A percentile compares a stretch with the other conserved stretches of the same genome.
phyloP scores from a whole-genome alignment of 306 rosid species.

The Echinosophora koreensis region DNA sequence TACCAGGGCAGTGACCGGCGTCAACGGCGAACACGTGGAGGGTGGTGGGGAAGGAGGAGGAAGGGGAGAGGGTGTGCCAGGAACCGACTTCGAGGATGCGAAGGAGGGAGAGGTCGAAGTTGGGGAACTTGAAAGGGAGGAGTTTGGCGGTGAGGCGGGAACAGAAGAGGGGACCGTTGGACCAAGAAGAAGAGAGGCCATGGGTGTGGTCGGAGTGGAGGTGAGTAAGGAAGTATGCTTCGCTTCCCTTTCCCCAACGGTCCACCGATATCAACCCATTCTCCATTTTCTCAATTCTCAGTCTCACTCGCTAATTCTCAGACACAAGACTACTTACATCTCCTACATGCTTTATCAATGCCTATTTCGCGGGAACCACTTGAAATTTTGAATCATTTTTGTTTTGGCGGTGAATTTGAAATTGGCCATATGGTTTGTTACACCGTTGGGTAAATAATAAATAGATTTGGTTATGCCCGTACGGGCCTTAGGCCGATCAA shows the following conservation, averaged over 20 bases:
- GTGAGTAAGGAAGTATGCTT: constrained; percentile 75
- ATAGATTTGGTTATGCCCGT: too few species aligned
- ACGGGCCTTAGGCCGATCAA: too few species aligned
- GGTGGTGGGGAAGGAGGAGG: constrained; percentile 45
- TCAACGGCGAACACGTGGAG: constrained; percentile 64
- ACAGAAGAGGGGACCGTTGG: constrained; percentile 70
- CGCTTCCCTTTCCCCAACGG: constrained; percentile 68
- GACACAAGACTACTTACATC: too few species aligned
- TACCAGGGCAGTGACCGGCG: constrained; percentile 82
- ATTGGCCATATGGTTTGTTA: too few species aligned
- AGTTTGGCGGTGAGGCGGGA: constrained; percentile 73
- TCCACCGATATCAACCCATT: constrained; percentile 68
- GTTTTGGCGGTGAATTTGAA: not conserved
- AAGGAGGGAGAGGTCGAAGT: constrained; percentile 67
- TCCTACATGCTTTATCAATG: too few species aligned
- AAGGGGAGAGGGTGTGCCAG: constrained; percentile 58
- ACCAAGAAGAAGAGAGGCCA: constrained; percentile 71
- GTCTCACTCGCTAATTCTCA: too few species aligned
- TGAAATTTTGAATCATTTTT: too few species aligned
- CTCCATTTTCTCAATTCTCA: constrained; percentile 48
- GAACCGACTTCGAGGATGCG: constrained; percentile 57
- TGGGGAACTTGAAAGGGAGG: constrained; percentile 66
- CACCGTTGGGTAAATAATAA: too few species aligned
- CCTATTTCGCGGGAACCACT: too few species aligned
- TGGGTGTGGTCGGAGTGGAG: constrained; percentile 81